Evolutionary conservation across 2,329 filamentous ascomycete species (phyloP), one percentile per base, ranked within the genome.

Genomic region (Tricladium varicosporioides): DNA sequence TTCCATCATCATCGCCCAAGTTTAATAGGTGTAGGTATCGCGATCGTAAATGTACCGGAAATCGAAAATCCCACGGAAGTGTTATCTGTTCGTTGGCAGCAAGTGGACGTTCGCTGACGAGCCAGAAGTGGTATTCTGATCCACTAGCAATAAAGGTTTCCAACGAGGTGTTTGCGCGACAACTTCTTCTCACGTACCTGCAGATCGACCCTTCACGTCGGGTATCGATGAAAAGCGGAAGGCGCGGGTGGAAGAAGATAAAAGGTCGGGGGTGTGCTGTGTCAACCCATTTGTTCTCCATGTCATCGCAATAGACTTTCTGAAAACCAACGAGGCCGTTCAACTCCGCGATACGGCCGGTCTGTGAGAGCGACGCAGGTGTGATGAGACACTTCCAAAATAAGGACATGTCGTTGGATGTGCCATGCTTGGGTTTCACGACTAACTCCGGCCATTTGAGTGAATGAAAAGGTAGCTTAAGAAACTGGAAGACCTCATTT

Each of bases 141-240:
- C 82, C 81, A 48, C 85, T 86, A 1, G 90, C 90, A 48, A 71
- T 97, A 83, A 66, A 89, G 0, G 92, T 95, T 70, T 94, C 92
- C 66, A 97, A 78, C 32, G 83, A 81, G n/a, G 94, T 85, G 68
- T 97, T 99, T 1, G 94, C 91, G 60, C 84, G 85, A 75, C 94
- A 99, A 67, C 94, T 97, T 63, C 93, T 85, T 56, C 94, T 85
- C n/a, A 95, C 86, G 70, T 94, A 97, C 46, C 94, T 89, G 56
- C 94, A 86, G 36, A 85, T 77, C 4, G 91, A 96, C 18, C 93
- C 94, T 75, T 96, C 91, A 70, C 84, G 84, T 58, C 94, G 83
- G 9, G 92, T 94, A 72, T 97, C 94, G 67, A 99, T 94, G 74
- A 92, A 96, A 11, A 99, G 82, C 0, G 93, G 93, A 8, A 97